Conservation (phyloP, 208 protist genomes). For the Naegleria lovaniensis region DNA sequence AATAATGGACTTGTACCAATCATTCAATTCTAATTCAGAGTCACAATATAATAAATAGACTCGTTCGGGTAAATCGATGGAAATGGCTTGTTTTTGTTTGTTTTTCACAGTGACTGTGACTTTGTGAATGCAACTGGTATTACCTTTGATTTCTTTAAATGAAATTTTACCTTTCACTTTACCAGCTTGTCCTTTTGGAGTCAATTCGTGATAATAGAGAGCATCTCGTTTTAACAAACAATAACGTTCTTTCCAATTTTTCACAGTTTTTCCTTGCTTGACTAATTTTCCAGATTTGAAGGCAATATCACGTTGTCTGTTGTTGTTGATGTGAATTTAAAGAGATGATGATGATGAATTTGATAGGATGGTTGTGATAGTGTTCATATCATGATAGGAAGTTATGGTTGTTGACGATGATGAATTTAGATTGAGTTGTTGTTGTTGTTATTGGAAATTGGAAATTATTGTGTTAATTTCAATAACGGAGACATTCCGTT, state of each 20-base stretch:
- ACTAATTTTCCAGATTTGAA: not conserved
- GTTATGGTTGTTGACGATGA: not conserved
- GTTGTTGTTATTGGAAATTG: too few relatives aligned
- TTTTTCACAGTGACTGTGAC: not conserved
- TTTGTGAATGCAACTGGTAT: not conserved
- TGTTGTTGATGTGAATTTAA: not conserved
- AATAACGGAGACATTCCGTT: too few relatives aligned
- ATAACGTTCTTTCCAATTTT: constrained; percentile 3
- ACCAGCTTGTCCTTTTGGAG: not conserved
- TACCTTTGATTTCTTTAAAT: not conserved
- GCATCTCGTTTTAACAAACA: not conserved
- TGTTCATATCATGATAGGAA: too few relatives aligned
- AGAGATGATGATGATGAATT: not conserved
- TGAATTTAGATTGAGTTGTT: not conserved
- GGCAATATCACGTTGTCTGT: not conserved
- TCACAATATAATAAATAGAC: not conserved
- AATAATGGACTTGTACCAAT: not conserved
- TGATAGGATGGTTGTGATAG: too few relatives aligned
- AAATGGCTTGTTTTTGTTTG: not conserved
- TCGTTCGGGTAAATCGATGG: not conserved
- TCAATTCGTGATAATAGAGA: constrained; percentile 4
- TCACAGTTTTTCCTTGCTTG: not conserved
- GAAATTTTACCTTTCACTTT: not conserved
- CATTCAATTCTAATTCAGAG: not conserved
- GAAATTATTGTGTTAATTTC: too few relatives aligned